Percentiles rank a stretch among this genome's conserved stretches.
Evolutionary conservation across 352 stramenopile species (phyloP).

Genomic region (Thalassiosira livingstoniorum): DNA sequence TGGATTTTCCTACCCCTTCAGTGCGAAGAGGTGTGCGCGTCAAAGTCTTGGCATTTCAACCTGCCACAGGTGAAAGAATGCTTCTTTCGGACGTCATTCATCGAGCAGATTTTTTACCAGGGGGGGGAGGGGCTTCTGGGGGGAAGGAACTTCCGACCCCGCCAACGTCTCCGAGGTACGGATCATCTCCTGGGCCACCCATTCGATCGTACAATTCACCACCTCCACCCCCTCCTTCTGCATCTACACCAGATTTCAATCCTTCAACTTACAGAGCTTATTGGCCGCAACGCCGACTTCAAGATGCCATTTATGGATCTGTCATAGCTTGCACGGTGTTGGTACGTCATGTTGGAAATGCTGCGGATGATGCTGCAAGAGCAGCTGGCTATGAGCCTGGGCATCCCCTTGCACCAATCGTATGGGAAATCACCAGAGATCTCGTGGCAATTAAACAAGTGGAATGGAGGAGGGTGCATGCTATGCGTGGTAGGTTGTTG

Average conservation of each 20-base stretch:
- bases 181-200: neutral
- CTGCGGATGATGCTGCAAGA: constrained; percentile 75
- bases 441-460: constrained; percentile 86
- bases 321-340: constrained; percentile 82
- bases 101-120: constrained; percentile 63
- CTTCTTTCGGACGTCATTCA: constrained; percentile 75
- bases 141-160: neutral
- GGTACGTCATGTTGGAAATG: constrained; percentile 64
- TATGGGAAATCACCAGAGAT: constrained; percentile 82
- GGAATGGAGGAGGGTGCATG: constrained; percentile 78
- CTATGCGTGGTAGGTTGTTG: constrained; percentile 74
- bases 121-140: constrained; percentile 2
- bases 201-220: neutral
- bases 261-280: constrained; percentile 67
- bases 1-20: constrained; percentile 80
- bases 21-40: constrained; percentile 70
- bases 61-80: constrained; percentile 63
- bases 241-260: constrained; percentile 25
- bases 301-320: constrained; percentile 85
- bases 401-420: constrained; percentile 66
- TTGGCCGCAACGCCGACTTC: constrained; percentile 74
- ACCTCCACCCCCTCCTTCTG: constrained; percentile 18
- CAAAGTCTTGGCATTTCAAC: constrained; percentile 77
- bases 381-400: constrained; percentile 76
- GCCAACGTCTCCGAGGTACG: constrained; percentile 38